Base-by-base conservation (phyloP, 164 flowering plant genomes). In the Santalum album region DNA sequence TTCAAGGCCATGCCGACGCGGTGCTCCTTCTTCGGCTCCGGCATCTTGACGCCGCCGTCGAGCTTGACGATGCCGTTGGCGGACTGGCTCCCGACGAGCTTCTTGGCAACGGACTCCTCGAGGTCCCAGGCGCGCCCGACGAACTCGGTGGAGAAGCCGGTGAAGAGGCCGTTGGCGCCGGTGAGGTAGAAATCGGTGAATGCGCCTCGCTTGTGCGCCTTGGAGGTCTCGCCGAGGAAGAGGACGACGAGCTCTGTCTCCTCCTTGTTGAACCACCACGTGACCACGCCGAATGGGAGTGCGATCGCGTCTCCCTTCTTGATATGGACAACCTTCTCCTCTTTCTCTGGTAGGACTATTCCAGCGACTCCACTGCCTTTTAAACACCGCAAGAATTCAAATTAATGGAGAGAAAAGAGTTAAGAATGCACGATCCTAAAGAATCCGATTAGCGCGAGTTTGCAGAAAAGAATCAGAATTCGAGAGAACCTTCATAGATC, bases 211-310 rank as follows among this genome's bases (percentile, higher is more conserved):
- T 78, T 78, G 82, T 84, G 92, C 53, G 70, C 89, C 25, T 69
- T 82, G 0, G 75, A 65, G 51, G 95, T 89, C 25, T 80, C 87
- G 16, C 95, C 97, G 49, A 86, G 36, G 72, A 86, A 86, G 35
- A 89, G 87, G 47, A 86, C 71, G 6, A 69, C 82, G 4, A 90
- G 73, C 19, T 84, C 85, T 2, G 83, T 69, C 60, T 84, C 92
- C 27, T 76, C 82, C 25, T 70, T 73, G 80, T 86, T 86, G 78
- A 64, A 84, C 87, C 88, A 90, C 95, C 97, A 90, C 0, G 88
- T 81, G 0, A 78, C 79, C 5, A 73, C 87, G 7, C 92, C 92
- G 49, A 84, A 90, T 15, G 97, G 97, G 11, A 86, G 75, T 22
- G 90, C 91, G 25, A 86, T 57, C 2, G 91, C 81, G 59, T 89